A percentile compares a stretch with the other conserved stretches of the same genome.
These are phyloP conservation scores for Eucalyptus microcorys DNA, from an alignment of 345 rosid species.

Conservation along the genomic window DNA sequence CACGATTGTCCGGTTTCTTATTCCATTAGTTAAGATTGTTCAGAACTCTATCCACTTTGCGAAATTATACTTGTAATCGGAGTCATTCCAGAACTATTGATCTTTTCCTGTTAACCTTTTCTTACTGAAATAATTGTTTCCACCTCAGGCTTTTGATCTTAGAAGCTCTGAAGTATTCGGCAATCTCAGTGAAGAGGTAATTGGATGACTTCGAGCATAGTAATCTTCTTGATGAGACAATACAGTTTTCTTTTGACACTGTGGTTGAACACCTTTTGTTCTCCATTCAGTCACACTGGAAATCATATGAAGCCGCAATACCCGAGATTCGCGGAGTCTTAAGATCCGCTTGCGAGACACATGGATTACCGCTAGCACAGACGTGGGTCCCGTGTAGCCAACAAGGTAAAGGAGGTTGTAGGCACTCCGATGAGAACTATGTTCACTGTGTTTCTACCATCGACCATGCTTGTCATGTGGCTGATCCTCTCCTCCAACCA, in stretches of 20 bases:
- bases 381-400: slow-evolving; percentile 74
- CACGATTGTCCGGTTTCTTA: neutral
- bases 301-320: slow-evolving; percentile 54
- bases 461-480: slow-evolving; percentile 60
- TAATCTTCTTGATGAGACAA: neutral
- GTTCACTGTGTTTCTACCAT: slow-evolving; percentile 65
- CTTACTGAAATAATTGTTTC: neutral
- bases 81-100: neutral
- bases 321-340: slow-evolving; percentile 72
- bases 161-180: slow-evolving; percentile 39
- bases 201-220: neutral
- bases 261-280: neutral
- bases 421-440: slow-evolving; percentile 72
- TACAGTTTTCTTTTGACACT: neutral
- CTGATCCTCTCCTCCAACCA: slow-evolving; percentile 33
- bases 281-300: slow-evolving; percentile 28
- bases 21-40: neutral
- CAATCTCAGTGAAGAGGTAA: slow-evolving; percentile 39
- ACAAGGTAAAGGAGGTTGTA: slow-evolving; percentile 73
- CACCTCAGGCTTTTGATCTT: slow-evolving; percentile 77
- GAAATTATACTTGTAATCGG: neutral
- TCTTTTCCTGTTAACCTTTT: neutral
- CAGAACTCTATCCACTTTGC: neutral
- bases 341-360: slow-evolving; percentile 65
- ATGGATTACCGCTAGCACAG: slow-evolving; percentile 73